Evolutionary conservation across 768 basidiomycete species (phyloP).

Genomic region (Mycena epipterygia): DNA sequence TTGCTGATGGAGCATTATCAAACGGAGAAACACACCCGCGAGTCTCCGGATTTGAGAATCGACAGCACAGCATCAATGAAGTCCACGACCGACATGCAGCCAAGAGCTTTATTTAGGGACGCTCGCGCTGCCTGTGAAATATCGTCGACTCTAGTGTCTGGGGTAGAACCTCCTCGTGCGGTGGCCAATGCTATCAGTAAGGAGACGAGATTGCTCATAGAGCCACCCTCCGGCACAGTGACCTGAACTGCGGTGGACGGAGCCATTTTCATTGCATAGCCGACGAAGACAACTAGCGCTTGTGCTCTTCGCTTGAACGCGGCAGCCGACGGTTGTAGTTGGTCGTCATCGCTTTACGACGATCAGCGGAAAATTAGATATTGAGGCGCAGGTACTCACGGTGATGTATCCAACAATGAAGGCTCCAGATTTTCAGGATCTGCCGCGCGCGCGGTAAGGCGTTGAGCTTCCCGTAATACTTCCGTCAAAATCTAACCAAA

Average conservation of each 20-base stretch:
- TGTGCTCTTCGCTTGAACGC: slow-evolving; percentile 72
- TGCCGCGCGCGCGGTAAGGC: slow-evolving; percentile 62
- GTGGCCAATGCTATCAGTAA: slow-evolving; percentile 64
- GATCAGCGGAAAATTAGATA: not conserved
- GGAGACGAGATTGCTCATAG: slow-evolving; percentile 60
- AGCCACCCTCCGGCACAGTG: slow-evolving; percentile 41
- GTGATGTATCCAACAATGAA: slow-evolving; percentile 68
- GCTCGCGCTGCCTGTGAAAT: slow-evolving; percentile 62
- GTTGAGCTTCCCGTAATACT: slow-evolving; percentile 74
- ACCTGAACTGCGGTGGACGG: slow-evolving; percentile 34
- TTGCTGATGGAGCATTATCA: not conserved
- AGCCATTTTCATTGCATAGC: slow-evolving; percentile 60
- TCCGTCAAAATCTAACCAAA: slow-evolving; percentile 70
- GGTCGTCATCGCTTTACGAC: slow-evolving; percentile 69
- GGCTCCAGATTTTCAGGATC: slow-evolving; percentile 52
- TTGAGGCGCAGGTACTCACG: slow-evolving; percentile 55
- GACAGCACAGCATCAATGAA: slow-evolving; percentile 72
- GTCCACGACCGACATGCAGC: slow-evolving; percentile 75
- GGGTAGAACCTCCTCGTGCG: slow-evolving; percentile 43
- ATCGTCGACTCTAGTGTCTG: slow-evolving; percentile 56
- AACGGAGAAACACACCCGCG: slow-evolving; percentile 57
- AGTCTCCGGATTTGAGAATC: slow-evolving; percentile 69
- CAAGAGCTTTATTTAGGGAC: slow-evolving; percentile 68
- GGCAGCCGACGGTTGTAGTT: slow-evolving; percentile 57
- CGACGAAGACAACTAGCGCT: slow-evolving; percentile 75